phyloP scores from a whole-genome alignment of 768 basidiomycete species.

The Thelephora ganbajun region DNA sequence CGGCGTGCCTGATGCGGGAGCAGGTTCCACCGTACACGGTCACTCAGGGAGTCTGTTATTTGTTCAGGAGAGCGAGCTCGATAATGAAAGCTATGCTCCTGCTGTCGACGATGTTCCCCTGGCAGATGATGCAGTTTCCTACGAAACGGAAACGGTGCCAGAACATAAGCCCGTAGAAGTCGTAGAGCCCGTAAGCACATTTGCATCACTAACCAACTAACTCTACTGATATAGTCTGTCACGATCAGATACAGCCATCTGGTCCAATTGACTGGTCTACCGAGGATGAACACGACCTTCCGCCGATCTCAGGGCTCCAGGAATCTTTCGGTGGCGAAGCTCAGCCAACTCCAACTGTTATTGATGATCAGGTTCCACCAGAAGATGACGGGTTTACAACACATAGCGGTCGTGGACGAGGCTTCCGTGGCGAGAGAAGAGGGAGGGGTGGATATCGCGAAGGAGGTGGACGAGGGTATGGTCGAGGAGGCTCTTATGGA shows the following conservation, averaged over 20 bases:
- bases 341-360: slow-evolving; percentile 35
- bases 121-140: slow-evolving; percentile 25
- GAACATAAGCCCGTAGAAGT: slow-evolving; percentile 12
- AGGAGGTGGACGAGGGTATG: slow-evolving; percentile 8
- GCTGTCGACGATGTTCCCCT: slow-evolving; percentile 13
- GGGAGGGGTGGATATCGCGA: slow-evolving; percentile 15
- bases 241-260: slow-evolving; percentile 6
- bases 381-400: slow-evolving; percentile 52
- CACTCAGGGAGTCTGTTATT: slow-evolving; percentile 48
- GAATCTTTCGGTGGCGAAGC: slow-evolving; percentile 62
- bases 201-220: not conserved
- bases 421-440: slow-evolving; percentile 20
- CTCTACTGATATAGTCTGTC: not conserved
- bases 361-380: slow-evolving; percentile 19
- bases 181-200: slow-evolving; percentile 2
- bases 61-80: slow-evolving; percentile 73
- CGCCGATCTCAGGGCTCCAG: slow-evolving; percentile 64
- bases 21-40: slow-evolving; percentile 16
- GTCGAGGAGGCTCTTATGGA: slow-evolving; percentile 6
- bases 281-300: slow-evolving; percentile 66
- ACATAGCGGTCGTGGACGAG: slow-evolving; percentile 19
- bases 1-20: slow-evolving; percentile 24
- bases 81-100: slow-evolving; percentile 21
- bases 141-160: slow-evolving; percentile 29
- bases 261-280: slow-evolving; percentile 70